Percentiles rank a stretch among this genome's conserved stretches.
Conservation (phyloP, 441 rosid genomes). For the Populus tomentosa region DNA sequence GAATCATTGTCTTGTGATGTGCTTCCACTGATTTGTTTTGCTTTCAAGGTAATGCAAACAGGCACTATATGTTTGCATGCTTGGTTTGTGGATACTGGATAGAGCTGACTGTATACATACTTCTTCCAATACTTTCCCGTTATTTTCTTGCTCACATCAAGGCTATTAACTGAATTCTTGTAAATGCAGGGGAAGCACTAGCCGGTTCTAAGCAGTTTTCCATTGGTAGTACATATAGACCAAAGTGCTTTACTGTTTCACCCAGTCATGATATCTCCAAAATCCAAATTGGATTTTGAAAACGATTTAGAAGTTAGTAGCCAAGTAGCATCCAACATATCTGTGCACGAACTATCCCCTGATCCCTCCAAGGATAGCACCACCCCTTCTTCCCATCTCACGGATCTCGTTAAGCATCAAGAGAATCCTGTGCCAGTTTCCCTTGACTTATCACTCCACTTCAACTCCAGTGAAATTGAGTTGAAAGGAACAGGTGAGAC, state of each 20-base stretch:
- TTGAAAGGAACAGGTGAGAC: conserved; percentile 28
- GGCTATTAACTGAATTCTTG: not conserved
- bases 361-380: conserved; percentile 37
- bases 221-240: not conserved
- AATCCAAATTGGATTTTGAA: conserved; percentile 26
- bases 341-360: conserved; percentile 30
- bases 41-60: not conserved
- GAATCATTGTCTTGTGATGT: not conserved
- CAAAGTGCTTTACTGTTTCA: not conserved
- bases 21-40: not conserved
- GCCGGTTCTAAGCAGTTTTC: not conserved
- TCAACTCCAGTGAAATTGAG: conserved; percentile 29
- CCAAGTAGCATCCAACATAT: conserved; percentile 31
- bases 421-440: conserved; percentile 32
- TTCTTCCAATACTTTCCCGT: not conserved
- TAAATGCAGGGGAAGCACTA: conserved; percentile 31
- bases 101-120: not conserved
- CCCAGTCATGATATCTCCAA: conserved; percentile 25
- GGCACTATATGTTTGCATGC: not conserved
- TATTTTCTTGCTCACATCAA: not conserved
- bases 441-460: conserved; percentile 63
- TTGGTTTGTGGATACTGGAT: not conserved
- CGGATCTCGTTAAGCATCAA: conserved; percentile 21
- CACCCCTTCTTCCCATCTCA: conserved; percentile 28
- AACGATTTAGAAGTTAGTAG: conserved; percentile 39